Base-by-base conservation (phyloP, 148 eudicot species). In the Fallopia convolvulus region DNA sequence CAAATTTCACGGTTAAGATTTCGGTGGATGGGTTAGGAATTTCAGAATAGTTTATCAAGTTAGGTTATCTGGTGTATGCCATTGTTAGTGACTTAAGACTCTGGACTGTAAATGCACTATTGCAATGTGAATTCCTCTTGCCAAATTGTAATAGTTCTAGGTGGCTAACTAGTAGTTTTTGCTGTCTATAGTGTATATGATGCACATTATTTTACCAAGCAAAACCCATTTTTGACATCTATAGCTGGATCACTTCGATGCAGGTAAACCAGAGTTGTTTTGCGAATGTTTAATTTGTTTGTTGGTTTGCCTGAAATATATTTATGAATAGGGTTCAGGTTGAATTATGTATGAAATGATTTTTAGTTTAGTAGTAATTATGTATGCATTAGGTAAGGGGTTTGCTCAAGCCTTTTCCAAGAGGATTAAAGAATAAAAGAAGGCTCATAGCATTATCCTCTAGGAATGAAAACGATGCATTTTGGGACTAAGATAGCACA, bases 401-500 rank as follows among this genome's bases (percentile, higher is more conserved):
- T 58, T 20, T 58, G 65, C 2, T 20, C 11, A 58, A 58, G 32
- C 8, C 65, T 58, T 58, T 58, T 30, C 26, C 65, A 2, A 6
- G 65, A 58, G 26, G 65, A 8, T 8, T 58, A 58, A n/a, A 58
- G 65, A 58, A 58, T 58, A n/a, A 58, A 58, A 30, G 65, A 20
- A 5, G 65, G 9, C 56, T 58, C 40, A 10, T 32, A 26, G 70
- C 66, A 60, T 21, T 20, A 60, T 21, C 32, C 66, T 58, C 40
- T 63, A 26, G 9, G 39, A 9, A 41, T 4, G 42, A 36, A 36
- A 33, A 66, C 33, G 44, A 36, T 33, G 41, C 72, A 33, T 66
- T 66, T 66, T 66, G 8, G n/a, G 42, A 65, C 71, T 33, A 65
- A 65, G 71, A 65, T 65, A 32, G 71, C 18, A 65, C 42, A 66